Conservation (phyloP, 192 early-diverging fungal genomes). For the Glomus cerebriforme region DNA sequence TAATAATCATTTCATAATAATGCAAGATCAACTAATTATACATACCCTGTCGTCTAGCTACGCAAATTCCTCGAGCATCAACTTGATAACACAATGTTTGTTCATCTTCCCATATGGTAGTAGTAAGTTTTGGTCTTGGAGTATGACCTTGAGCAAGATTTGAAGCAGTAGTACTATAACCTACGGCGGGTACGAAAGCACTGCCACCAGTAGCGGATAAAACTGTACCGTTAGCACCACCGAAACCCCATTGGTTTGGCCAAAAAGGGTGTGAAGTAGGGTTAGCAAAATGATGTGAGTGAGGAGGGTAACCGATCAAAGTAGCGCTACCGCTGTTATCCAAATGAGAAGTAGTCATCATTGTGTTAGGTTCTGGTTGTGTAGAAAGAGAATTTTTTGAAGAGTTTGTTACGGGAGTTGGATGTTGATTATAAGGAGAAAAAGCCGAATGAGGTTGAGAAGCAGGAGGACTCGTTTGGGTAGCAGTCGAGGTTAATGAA, state of each 20-base stretch:
- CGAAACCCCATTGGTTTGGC: neutral
- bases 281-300: constrained; percentile 21
- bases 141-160: neutral
- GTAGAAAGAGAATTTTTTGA: constrained; percentile 10
- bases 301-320: constrained; percentile 25
- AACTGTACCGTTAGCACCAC: constrained; percentile 20
- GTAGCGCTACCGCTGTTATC: constrained; percentile 23
- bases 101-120: constrained; percentile 85
- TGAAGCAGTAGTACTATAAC: constrained; percentile 2
- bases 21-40: neutral
- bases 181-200: constrained; percentile 29
- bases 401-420: constrained; percentile 29
- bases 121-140: constrained; percentile 59
- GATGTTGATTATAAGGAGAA: constrained; percentile 27
- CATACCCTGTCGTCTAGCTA: constrained; percentile 70
- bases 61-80: constrained; percentile 77
- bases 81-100: constrained; percentile 79
- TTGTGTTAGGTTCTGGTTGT: neutral
- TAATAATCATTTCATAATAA: too few species aligned
- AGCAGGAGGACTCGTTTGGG: neutral
- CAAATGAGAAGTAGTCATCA: constrained; percentile 31
- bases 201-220: neutral
- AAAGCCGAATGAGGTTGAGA: constrained; percentile 6
- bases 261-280: constrained; percentile 7
- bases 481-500: constrained; percentile 10